phyloP scores from a whole-genome alignment of 495 filamentous ascomycete species.

The Penicillium cinerascens region DNA sequence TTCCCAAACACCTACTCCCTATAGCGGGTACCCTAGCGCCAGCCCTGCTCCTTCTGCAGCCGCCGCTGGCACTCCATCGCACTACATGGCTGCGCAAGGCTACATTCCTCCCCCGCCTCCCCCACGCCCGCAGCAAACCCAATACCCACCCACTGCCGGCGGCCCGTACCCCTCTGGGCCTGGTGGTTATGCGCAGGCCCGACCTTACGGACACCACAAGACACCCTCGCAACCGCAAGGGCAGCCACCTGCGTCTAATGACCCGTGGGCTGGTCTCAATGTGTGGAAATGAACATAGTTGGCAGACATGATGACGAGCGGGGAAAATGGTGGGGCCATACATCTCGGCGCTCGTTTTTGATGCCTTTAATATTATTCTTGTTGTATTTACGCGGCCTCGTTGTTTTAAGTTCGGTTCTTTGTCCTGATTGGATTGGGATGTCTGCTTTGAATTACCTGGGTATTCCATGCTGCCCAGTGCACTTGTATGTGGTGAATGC shows the following conservation, averaged over 20 bases:
- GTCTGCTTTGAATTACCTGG: not conserved
- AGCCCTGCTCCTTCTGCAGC: conserved; percentile 33
- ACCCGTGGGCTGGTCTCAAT: conserved; percentile 86
- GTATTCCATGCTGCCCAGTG: not conserved
- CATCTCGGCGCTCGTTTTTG: conserved; percentile 11
- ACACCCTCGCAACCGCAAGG: conserved; percentile 46
- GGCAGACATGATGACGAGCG: not conserved
- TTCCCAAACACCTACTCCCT: conserved; percentile 37
- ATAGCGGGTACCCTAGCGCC: conserved; percentile 31
- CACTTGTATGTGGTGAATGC: not conserved
- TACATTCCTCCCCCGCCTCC: conserved; percentile 92
- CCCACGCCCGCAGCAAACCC: conserved; percentile 73
- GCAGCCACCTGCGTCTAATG: conserved; percentile 35
- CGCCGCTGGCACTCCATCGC: conserved; percentile 18
- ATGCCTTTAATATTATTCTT: conserved; percentile 7
- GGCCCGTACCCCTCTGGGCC: conserved; percentile 53
- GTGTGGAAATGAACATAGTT: conserved; percentile 65
- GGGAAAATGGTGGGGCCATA: conserved; percentile 4
- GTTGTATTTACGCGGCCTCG: not conserved
- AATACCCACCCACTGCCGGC: conserved; percentile 55
- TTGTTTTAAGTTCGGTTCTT: not conserved
- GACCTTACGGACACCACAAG: conserved; percentile 41
- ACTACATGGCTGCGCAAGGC: conserved; percentile 62
- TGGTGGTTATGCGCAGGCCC: conserved; percentile 54
- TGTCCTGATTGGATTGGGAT: not conserved